Base-by-base conservation (phyloP, 1,284 basidiomycete genomes). In the Ceratobasidium sp. region DNA sequence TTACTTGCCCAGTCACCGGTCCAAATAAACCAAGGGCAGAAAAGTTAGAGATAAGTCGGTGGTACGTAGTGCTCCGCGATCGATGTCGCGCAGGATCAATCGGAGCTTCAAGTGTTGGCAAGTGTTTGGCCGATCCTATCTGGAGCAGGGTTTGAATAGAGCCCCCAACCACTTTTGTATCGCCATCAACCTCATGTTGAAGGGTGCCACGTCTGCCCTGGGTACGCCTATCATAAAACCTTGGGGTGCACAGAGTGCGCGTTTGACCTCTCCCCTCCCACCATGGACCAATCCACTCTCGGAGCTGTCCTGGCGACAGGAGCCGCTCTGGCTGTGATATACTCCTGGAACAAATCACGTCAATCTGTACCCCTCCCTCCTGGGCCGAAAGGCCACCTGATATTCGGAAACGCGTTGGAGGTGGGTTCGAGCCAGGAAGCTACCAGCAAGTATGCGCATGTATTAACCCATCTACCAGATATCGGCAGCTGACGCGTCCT, bases 361-460 rank as follows among this genome's bases (percentile, higher is more conserved):
- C 53, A 56, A 9, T 31, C 29, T 8, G 43, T 46, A 0, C 43
- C 43, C 5, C 43, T 46, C 0, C 43, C 43, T 19, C 43, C 29
- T 5, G 58, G 58, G 1, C 58, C 58, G 1, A 61, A 61, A 24
- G 58, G 58, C 16, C 34, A 61, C 7, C 31, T 7, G 37, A n/a
- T 61, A 16, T 61, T 61, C 7, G 58, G 58, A 61, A 41, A 8
- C 19, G 58, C 58, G 5, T 16, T 39, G 11, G 58, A 61, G 19
- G 58, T 43, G n/a, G 13, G 53, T 53, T 3, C 11, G 24, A 31
- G 22, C 14, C 16, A 27, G 16, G 4, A 27, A n/a, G 39, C n/a
- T 34, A 31, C n/a, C 1, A 5, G 8, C 8, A 56, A 46, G 19
- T 46, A 46, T 14, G 11, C 16, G n/a, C 31, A 22, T 65, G 2